These are phyloP conservation scores for Suhomyces panamericanus DNA, from an alignment of 1,139 yeast genomes.

Conservation along the genomic window DNA sequence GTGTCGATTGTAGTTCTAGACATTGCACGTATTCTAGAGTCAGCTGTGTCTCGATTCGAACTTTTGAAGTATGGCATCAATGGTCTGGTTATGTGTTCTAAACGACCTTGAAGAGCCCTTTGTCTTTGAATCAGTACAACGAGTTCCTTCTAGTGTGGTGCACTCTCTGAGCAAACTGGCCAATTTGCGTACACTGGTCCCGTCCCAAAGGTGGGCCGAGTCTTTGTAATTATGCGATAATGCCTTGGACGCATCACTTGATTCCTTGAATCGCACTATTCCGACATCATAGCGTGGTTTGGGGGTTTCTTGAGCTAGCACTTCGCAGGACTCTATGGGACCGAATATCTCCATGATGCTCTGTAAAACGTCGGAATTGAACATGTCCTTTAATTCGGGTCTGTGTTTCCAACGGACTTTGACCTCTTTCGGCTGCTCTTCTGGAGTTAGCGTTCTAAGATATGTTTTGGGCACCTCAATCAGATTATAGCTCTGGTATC, in stretches of 20 bases:
- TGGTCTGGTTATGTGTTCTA: neutral
- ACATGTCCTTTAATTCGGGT: constrained; percentile 32
- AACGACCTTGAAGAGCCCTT: neutral
- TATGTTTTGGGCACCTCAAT: constrained; percentile 14
- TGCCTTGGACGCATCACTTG: constrained; percentile 34
- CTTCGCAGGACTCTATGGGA: constrained; percentile 22
- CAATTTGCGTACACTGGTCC: constrained; percentile 42
- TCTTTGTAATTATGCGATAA: constrained; percentile 40
- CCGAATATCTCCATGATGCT: constrained; percentile 53
- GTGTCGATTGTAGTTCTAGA: neutral
- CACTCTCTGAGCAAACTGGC: constrained; percentile 50
- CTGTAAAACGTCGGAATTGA: constrained; percentile 33
- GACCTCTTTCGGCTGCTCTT: constrained; percentile 10
- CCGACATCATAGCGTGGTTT: constrained; percentile 42
- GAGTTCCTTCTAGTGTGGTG: constrained; percentile 4
- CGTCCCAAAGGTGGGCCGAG: constrained; percentile 50
- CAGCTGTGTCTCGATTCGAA: neutral
- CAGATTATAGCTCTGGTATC: constrained; percentile 25
- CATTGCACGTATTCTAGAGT: no score
- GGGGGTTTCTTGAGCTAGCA: constrained; percentile 13
- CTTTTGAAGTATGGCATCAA: constrained; percentile 6
- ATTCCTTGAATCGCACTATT: constrained; percentile 28
- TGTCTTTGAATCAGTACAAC: neutral
- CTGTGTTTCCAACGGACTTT: constrained; percentile 47
- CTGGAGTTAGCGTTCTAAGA: neutral